These are phyloP conservation scores for Conoideocrella luteorostrata DNA, from an alignment of 2,329 filamentous ascomycete genomes.

Conservation along the genomic window DNA sequence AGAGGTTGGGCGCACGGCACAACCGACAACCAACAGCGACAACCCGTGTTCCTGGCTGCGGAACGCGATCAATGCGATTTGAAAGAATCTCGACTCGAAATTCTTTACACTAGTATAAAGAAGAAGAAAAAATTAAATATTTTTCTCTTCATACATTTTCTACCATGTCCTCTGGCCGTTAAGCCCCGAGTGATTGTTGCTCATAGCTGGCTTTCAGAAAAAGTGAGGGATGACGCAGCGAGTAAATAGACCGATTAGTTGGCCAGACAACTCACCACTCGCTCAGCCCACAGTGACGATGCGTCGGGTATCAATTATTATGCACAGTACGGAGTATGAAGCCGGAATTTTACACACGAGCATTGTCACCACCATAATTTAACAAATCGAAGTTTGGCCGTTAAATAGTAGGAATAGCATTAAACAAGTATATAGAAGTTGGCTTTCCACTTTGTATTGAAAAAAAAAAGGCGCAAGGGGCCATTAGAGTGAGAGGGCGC, in stretches of 20 bases:
- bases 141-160: too few species aligned
- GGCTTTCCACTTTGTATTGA: conserved; percentile 22
- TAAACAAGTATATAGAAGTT: conserved; percentile 15
- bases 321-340: too few species aligned
- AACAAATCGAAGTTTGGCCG: background rate
- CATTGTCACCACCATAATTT: background rate
- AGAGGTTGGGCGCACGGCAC: conserved; percentile 4
- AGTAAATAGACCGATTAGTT: conserved; percentile 21
- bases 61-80: too few species aligned
- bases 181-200: too few species aligned
- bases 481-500: conserved; percentile 21
- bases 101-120: too few species aligned
- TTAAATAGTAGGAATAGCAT: conserved; percentile 3
- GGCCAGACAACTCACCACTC: conserved; percentile 14
- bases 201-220: conserved; percentile 1
- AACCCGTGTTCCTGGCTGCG: too few species aligned
- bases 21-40: too few species aligned
- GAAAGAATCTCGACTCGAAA: too few species aligned
- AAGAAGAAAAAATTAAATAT: too few species aligned
- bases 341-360: background rate
- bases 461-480: conserved; percentile 25
- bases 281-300: too few species aligned
- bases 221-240: conserved; percentile 22
- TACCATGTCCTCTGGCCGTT: too few species aligned
- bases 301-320: too few species aligned